Evolutionary conservation across 2,329 filamentous ascomycete genomes (phyloP).

Genomic region (Penicillium vulpinum): DNA sequence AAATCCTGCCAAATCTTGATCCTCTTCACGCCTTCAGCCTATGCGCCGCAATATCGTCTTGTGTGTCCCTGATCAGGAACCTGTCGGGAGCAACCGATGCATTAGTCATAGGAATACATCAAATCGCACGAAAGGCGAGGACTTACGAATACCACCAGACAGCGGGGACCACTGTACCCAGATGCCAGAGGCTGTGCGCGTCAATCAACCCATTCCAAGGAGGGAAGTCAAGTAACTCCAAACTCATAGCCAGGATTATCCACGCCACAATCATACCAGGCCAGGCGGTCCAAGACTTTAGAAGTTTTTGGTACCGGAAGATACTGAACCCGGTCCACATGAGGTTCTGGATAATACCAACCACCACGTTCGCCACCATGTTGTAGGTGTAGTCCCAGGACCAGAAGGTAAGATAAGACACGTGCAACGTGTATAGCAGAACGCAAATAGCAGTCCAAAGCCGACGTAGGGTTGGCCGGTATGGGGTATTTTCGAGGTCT

Average conservation of each 20-base stretch:
- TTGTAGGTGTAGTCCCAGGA: conserved; percentile 97
- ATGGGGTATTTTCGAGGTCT: conserved; percentile 57
- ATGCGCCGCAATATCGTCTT: conserved; percentile 73
- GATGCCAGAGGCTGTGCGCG: conserved; percentile 93
- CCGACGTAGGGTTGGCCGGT: conserved; percentile 59
- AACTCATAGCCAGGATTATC: conserved; percentile 89
- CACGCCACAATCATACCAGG: conserved; percentile 88
- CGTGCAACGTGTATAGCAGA: conserved; percentile 70
- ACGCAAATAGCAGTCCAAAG: conserved; percentile 75
- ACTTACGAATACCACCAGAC: conserved; percentile 94
- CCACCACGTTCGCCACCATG: conserved; percentile 88
- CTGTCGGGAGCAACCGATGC: conserved; percentile 48
- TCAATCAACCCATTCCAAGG: conserved; percentile 80
- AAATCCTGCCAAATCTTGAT: background rate
- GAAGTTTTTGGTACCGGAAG: conserved; percentile 68
- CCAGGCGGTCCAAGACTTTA: conserved; percentile 79
- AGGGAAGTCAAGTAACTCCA: conserved; percentile 92
- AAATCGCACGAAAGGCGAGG: background rate
- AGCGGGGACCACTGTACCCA: conserved; percentile 85
- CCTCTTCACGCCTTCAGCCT: conserved; percentile 65
- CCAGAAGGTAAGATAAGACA: conserved; percentile 81
- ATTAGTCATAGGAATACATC: conserved; percentile 11
- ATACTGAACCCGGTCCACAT: conserved; percentile 87
- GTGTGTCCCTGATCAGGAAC: conserved; percentile 81
- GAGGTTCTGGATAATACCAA: conserved; percentile 75